A percentile compares a stretch with the other conserved stretches of the same genome.
Evolutionary conservation across 169 alveolate species (phyloP).

Genomic region (Plasmodium vivax): DNA sequence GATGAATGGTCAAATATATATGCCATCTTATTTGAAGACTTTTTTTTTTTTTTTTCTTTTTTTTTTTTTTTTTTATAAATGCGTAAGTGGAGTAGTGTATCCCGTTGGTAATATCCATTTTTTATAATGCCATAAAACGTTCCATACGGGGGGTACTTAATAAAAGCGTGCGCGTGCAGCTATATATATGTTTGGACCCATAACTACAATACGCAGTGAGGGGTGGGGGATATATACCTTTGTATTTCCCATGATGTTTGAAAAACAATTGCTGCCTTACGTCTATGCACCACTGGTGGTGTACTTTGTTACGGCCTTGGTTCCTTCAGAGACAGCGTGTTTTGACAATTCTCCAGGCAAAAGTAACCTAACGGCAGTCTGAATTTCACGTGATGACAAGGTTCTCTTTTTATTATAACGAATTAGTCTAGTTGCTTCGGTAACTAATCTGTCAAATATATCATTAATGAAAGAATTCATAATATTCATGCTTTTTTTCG

Average conservation of each 20-base stretch:
- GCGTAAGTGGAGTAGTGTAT: background rate
- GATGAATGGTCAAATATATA: constrained; percentile 60
- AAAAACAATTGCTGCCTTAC: constrained; percentile 1
- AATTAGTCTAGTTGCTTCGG: constrained; percentile 96
- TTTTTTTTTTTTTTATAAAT: constrained; percentile 25
- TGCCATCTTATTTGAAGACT: constrained; percentile 14
- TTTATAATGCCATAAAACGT: background rate
- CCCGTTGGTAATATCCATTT: background rate
- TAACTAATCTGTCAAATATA: constrained; percentile 96
- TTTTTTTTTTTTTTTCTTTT: constrained; percentile 16
- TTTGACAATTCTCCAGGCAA: constrained; percentile 99
- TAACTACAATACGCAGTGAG: background rate
- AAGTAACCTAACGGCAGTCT: constrained; percentile 98
- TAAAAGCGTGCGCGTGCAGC: constrained; percentile 4
- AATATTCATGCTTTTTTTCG: constrained; percentile 98
- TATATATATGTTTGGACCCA: background rate
- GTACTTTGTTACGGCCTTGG: constrained; percentile 99
- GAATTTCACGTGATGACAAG: constrained; percentile 98
- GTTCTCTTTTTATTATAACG: constrained; percentile 98
- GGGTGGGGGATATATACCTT: background rate
- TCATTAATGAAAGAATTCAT: constrained; percentile 99
- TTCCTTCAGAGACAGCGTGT: constrained; percentile 99
- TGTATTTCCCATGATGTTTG: background rate
- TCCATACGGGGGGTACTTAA: constrained; percentile 8
- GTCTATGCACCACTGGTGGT: constrained; percentile 90